phyloP scores from a whole-genome alignment of 2,329 filamentous ascomycete genomes.

The Exophiala bonariae region DNA sequence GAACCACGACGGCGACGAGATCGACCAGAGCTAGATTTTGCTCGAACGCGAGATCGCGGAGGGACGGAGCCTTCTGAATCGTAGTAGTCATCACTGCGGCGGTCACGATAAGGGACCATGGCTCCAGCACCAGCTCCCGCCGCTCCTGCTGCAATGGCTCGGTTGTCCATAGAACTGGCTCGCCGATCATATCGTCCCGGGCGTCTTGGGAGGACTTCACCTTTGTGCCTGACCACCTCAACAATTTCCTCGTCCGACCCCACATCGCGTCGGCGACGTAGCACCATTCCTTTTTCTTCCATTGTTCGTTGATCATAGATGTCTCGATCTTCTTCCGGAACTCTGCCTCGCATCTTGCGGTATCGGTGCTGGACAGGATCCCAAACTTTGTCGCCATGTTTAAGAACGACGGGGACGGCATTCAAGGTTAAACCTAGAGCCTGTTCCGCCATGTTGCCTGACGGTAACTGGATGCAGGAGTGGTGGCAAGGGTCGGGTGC shows the following conservation, averaged over 20 bases:
- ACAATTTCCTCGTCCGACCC: constrained; percentile 30
- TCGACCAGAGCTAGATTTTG: constrained; percentile 24
- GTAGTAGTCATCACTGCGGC: constrained; percentile 17
- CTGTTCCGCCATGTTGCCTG: constrained; percentile 19
- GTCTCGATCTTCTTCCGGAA: constrained; percentile 20
- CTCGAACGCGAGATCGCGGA: constrained; percentile 24
- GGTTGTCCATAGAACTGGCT: constrained; percentile 25
- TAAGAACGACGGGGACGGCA: constrained; percentile 21
- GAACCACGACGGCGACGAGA: constrained; percentile 17
- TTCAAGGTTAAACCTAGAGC: constrained; percentile 22
- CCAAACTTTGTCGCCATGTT: constrained; percentile 26
- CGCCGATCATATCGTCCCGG: constrained; percentile 13
- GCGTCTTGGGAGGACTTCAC: constrained; percentile 23
- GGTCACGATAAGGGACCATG: constrained; percentile 13
- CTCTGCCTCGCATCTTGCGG: constrained; percentile 21
- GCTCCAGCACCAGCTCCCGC: constrained; percentile 24
- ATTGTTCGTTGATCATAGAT: constrained; percentile 20
- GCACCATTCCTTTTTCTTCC: constrained; percentile 28
- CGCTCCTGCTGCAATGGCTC: constrained; percentile 12
- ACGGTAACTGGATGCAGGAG: background rate
- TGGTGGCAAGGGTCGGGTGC: no score
- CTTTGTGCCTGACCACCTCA: constrained; percentile 26
- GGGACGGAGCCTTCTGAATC: constrained; percentile 29
- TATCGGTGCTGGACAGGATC: constrained; percentile 22
- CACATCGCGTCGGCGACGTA: constrained; percentile 27